These are phyloP conservation scores for Mytilinidion resinicola DNA, from an alignment of 495 filamentous ascomycete species.

Conservation along the genomic window DNA sequence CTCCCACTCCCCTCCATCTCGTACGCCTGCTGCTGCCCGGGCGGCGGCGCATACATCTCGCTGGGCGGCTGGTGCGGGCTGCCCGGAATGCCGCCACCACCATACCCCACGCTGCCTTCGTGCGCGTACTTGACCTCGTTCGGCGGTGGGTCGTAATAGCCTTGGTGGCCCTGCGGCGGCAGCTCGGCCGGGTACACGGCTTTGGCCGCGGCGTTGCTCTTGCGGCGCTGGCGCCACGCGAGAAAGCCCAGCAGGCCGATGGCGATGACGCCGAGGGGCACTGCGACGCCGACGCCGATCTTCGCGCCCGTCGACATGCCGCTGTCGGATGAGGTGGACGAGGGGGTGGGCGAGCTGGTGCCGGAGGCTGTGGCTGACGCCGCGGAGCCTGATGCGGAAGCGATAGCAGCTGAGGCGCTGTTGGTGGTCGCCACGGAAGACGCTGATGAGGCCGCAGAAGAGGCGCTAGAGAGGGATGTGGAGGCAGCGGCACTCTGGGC, in stretches of 20 bases:
- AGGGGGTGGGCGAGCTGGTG: neutral
- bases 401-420: neutral
- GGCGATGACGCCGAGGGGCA: constrained; percentile 7
- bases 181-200: constrained; percentile 3
- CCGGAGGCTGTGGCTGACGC: neutral
- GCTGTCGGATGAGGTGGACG: neutral
- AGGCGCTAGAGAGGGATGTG: neutral
- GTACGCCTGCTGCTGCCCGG: neutral
- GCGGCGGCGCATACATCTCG: neutral
- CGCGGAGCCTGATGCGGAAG: neutral
- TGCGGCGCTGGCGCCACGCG: constrained; percentile 7
- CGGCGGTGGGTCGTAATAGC: neutral
- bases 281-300: constrained; percentile 18
- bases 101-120: neutral
- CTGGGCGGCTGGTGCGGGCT: neutral
- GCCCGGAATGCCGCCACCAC: neutral
- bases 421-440: neutral
- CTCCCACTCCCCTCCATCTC: neutral
- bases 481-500: neutral
- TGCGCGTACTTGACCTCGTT: neutral
- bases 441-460: neutral
- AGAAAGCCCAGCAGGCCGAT: constrained; percentile 10
- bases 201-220: constrained; percentile 12
- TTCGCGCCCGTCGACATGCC: constrained; percentile 16
- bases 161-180: neutral